A percentile compares a stretch with the other conserved stretches of the same genome.
Conservation (phyloP, 768 basidiomycete species). For the Boletus patriciae region DNA sequence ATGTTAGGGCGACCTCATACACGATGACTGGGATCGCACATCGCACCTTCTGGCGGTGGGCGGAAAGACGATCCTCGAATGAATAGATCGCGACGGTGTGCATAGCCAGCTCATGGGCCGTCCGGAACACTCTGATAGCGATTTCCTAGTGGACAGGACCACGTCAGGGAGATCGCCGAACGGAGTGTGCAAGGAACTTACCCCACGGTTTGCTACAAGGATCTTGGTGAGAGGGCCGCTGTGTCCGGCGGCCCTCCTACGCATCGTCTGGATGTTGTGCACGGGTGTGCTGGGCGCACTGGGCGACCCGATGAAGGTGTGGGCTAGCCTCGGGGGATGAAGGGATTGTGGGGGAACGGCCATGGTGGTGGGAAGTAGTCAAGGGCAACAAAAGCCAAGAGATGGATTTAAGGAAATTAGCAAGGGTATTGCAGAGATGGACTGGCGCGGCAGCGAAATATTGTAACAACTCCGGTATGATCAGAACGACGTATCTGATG, state of each 20-base stretch:
- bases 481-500: too few species aligned
- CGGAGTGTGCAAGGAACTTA: slow-evolving; percentile 40
- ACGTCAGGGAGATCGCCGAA: slow-evolving; percentile 5
- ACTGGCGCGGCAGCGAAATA: too few species aligned
- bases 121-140: slow-evolving; percentile 97
- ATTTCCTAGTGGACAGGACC: slow-evolving; percentile 69
- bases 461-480: too few species aligned
- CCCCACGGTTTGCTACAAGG: slow-evolving; percentile 89
- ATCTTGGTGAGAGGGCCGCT: slow-evolving; percentile 88
- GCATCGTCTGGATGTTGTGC: slow-evolving; percentile 88
- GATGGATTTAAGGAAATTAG: slow-evolving; percentile 10
- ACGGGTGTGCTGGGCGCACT: slow-evolving; percentile 83
- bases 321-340: slow-evolving; percentile 71
- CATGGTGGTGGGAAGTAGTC: slow-evolving; percentile 25
- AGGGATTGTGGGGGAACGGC: slow-evolving; percentile 39
- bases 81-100: slow-evolving; percentile 99
- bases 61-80: slow-evolving; percentile 92
- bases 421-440: not conserved
- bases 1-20: slow-evolving; percentile 32
- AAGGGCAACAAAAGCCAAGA: slow-evolving; percentile 2
- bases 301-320: slow-evolving; percentile 71
- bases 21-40: slow-evolving; percentile 32
- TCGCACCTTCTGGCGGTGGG: slow-evolving; percentile 92
- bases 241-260: slow-evolving; percentile 88
- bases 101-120: slow-evolving; percentile 98